Percentiles rank a stretch among this genome's conserved stretches.
Conservation (phyloP, 2,329 filamentous ascomycete species). For the Onygenales sp. region DNA sequence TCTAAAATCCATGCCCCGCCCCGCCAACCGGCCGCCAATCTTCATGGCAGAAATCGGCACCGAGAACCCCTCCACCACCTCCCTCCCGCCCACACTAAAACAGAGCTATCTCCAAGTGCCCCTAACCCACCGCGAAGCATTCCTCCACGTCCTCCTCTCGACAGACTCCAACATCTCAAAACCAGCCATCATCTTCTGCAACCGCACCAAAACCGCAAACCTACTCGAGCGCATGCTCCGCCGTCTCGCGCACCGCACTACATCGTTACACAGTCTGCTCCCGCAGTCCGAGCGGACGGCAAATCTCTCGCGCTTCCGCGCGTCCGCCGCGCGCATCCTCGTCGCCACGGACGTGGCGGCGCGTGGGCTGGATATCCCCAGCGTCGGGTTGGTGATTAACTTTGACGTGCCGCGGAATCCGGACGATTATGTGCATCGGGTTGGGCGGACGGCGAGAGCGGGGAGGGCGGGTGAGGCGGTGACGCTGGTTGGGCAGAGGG, state of each 20-base stretch:
- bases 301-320: constrained; percentile 86
- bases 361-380: constrained; percentile 88
- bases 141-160: constrained; percentile 77
- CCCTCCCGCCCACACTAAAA: constrained; percentile 65
- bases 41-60: constrained; percentile 81
- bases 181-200: constrained; percentile 87
- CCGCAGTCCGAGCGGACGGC: constrained; percentile 75
- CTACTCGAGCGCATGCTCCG: constrained; percentile 82
- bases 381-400: constrained; percentile 83
- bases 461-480: constrained; percentile 74
- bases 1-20: constrained; percentile 65
- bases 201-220: constrained; percentile 79
- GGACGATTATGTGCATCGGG: constrained; percentile 94
- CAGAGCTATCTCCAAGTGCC: constrained; percentile 84
- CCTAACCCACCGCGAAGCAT: constrained; percentile 88
- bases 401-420: constrained; percentile 94
- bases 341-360: constrained; percentile 94
- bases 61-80: constrained; percentile 50
- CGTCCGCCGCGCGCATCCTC: constrained; percentile 75
- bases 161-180: constrained; percentile 67
- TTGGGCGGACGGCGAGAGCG: constrained; percentile 89
- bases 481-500: constrained; percentile 84
- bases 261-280: constrained; percentile 78
- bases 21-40: constrained; percentile 61
- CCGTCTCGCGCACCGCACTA: constrained; percentile 79